Conservation (phyloP, 2,329 filamentous ascomycete genomes). For the Talaromyces sp. region DNA sequence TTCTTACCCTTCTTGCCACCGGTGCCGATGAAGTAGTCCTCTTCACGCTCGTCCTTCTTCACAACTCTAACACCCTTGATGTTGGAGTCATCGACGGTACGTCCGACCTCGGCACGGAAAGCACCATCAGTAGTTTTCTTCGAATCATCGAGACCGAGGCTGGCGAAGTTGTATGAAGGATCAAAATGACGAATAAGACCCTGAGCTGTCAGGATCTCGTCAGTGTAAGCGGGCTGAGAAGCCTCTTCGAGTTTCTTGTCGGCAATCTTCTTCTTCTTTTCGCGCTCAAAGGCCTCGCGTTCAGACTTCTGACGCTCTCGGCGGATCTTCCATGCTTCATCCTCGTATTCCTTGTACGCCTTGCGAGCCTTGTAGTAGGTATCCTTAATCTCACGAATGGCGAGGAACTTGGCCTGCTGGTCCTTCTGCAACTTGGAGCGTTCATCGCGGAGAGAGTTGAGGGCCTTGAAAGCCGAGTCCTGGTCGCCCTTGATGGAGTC, state of each 20-base stretch:
- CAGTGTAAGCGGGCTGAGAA: constrained; percentile 73
- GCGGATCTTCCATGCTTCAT: constrained; percentile 68
- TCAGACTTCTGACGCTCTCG: constrained; percentile 77
- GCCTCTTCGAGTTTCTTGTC: constrained; percentile 50
- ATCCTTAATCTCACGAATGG: constrained; percentile 83
- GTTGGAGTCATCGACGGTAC: constrained; percentile 76
- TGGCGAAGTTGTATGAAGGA: constrained; percentile 65
- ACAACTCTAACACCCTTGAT: constrained; percentile 80
- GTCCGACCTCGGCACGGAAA: constrained; percentile 70
- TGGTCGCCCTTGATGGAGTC: constrained; percentile 88
- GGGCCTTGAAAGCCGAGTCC: constrained; percentile 81
- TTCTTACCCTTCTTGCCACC: constrained; percentile 84
- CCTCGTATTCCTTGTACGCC: constrained; percentile 77
- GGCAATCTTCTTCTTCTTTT: constrained; percentile 47
- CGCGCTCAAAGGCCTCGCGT: constrained; percentile 51
- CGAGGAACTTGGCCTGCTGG: constrained; percentile 78
- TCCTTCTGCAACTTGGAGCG: constrained; percentile 74
- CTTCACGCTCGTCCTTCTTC: constrained; percentile 81
- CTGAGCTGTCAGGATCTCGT: constrained; percentile 86
- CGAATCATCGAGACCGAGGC: constrained; percentile 46
- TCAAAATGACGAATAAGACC: constrained; percentile 88
- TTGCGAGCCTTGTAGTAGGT: constrained; percentile 76
- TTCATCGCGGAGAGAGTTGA: constrained; percentile 79
- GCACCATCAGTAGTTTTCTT: constrained; percentile 53
- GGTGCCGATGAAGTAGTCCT: constrained; percentile 70